These are phyloP conservation scores for Boletellus emodensis DNA, from an alignment of 768 basidiomycete genomes.

Conservation along the genomic window DNA sequence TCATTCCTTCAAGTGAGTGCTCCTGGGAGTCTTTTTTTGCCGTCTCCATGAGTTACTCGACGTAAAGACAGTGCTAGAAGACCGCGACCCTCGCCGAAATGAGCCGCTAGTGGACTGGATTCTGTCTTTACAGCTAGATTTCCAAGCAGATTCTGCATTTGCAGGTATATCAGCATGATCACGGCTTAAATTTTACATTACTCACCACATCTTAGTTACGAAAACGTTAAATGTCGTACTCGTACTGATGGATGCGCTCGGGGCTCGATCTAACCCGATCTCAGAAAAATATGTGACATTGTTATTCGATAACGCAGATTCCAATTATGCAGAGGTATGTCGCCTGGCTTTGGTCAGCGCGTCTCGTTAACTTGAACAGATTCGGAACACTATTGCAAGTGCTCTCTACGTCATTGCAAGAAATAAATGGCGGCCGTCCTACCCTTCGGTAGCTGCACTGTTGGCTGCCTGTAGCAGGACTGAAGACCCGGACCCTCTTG, in stretches of 20 bases:
- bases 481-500: constrained; percentile 65
- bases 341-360: neutral
- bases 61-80: constrained; percentile 48
- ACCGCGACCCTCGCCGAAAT: constrained; percentile 78
- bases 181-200: neutral
- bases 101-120: constrained; percentile 75
- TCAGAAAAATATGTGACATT: constrained; percentile 66
- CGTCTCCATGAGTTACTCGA: constrained; percentile 5
- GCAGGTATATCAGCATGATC: constrained; percentile 50
- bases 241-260: constrained; percentile 61
- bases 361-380: constrained; percentile 37
- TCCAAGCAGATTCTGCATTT: constrained; percentile 83
- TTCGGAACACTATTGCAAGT: constrained; percentile 66
- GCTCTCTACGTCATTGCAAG: constrained; percentile 54
- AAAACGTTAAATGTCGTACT: constrained; percentile 68
- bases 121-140: constrained; percentile 70
- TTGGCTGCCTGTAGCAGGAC: constrained; percentile 48
- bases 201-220: constrained; percentile 50
- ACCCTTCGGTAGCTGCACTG: constrained; percentile 52
- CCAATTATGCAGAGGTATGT: constrained; percentile 79
- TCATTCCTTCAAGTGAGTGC: constrained; percentile 43
- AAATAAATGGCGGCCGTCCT: constrained; percentile 67
- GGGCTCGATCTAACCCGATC: constrained; percentile 60
- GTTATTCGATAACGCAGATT: constrained; percentile 72
- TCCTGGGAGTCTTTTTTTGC: neutral